These are phyloP conservation scores for Coriolopsis trogii DNA, from an alignment of 1,284 basidiomycete genomes.

Conservation along the genomic window DNA sequence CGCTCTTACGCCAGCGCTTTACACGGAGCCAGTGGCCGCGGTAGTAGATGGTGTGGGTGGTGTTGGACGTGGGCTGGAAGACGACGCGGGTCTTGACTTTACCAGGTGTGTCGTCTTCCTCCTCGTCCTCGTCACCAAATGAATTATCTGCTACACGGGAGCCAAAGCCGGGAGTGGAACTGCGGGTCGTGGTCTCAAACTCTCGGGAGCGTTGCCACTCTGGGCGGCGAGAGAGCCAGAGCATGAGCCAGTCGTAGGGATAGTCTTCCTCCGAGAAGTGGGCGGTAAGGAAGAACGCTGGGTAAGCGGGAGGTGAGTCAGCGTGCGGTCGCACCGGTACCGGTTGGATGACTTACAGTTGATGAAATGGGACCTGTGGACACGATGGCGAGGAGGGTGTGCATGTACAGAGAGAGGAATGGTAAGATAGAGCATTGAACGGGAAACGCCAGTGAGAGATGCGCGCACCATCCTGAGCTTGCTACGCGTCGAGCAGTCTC, in stretches of 20 bases:
- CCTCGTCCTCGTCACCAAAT: constrained; percentile 64
- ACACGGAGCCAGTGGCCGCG: constrained; percentile 80
- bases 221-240: constrained; percentile 77
- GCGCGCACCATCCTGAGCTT: constrained; percentile 70
- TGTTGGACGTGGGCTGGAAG: constrained; percentile 82
- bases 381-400: constrained; percentile 8
- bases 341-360: constrained; percentile 60
- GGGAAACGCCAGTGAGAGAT: background rate
- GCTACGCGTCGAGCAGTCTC: constrained; percentile 81
- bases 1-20: constrained; percentile 63
- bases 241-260: constrained; percentile 82
- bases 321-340: constrained; percentile 16
- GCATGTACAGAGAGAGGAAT: constrained; percentile 14
- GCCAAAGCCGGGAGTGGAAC: constrained; percentile 52
- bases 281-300: constrained; percentile 84
- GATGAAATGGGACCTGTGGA: constrained; percentile 71
- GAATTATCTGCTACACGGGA: constrained; percentile 54
- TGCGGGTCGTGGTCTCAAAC: constrained; percentile 81
- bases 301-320: constrained; percentile 20
- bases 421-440: constrained; percentile 4
- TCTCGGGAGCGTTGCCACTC: constrained; percentile 85
- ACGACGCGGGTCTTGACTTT: constrained; percentile 77
- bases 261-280: constrained; percentile 86
- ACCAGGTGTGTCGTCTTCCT: constrained; percentile 55
- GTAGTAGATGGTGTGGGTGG: constrained; percentile 84